Evolutionary conservation across 441 rosid genomes (phyloP), one percentile per base, ranked within the genome.

Genomic region (Erodium texanum): DNA sequence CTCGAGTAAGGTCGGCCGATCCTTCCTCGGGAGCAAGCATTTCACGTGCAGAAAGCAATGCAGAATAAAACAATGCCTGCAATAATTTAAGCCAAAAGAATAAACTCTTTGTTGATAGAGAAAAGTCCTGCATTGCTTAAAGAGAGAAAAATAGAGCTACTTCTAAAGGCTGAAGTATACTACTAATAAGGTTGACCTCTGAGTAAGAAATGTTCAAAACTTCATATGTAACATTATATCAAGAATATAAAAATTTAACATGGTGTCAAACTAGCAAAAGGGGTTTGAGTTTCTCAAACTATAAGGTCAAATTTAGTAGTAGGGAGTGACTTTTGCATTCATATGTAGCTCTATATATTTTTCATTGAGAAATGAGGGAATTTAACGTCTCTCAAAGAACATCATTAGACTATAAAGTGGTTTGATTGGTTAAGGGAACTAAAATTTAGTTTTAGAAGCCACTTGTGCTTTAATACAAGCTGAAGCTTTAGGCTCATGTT

Each of bases 1-100:
- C 98, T 72, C 88, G 86, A 69, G 86, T 79, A 52, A 92, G 93
- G 82, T 88, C 89, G 68, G 85, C 86, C 19, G 97, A 93, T 81
- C 92, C 96, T 76, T 93, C 92, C 71, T 85, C 96, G 2, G 87
- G 89, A 61, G 92, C 73, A 74, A 93, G 96, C 96, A 90, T 93
- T 79, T 90, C 97, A 38, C 93, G 86, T 7, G 96, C 92, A 66
- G 86, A 83, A 65, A 88, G 83, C 32, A 93, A 80, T 22, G 98
- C 96, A 0, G 98, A 90, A 77, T 90, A 93, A 81, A 90, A 93
- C 61, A 93, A 86, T 52, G 97, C 88, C 97, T 92, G 76, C 78
- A 20, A 22, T 7, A 2, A 20, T 54, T 54, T 8, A 54, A 54
- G 10, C 61, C 34, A 29, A 1, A 54, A 54, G 61, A 54, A 54